Evolutionary conservation across 495 filamentous ascomycete genomes (phyloP).

Genomic region (Penicillium antarcticum): DNA sequence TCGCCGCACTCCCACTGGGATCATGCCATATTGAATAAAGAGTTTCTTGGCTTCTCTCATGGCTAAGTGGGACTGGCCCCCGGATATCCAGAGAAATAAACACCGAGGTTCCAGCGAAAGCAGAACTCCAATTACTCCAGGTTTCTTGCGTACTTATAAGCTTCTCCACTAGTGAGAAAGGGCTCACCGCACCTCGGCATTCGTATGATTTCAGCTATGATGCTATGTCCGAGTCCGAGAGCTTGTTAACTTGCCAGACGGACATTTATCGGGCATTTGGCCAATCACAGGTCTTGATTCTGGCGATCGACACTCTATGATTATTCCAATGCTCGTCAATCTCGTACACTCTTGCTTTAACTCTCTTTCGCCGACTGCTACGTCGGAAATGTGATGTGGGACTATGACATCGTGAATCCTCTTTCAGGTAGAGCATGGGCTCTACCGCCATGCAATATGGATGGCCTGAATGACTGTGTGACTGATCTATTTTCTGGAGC

Average conservation of each 20-base stretch:
- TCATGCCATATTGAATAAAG: too few species aligned
- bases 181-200: conserved; percentile 13
- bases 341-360: neutral
- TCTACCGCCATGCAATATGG: neutral
- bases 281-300: conserved; percentile 22
- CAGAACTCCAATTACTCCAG: conserved; percentile 5
- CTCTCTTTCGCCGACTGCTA: neutral
- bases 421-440: neutral
- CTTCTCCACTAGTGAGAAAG: conserved; percentile 14
- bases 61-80: too few species aligned
- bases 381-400: too few species aligned
- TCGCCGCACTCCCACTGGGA: too few species aligned
- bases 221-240: neutral
- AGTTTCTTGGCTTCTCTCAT: too few species aligned
- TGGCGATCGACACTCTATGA: conserved; percentile 1
- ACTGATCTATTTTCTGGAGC: too few species aligned
- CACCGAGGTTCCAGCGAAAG: conserved; percentile 8
- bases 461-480: too few species aligned
- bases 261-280: conserved; percentile 29
- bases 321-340: neutral
- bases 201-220: neutral
- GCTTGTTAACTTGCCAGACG: conserved; percentile 4
- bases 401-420: neutral
- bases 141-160: neutral
- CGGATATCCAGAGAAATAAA: neutral